phyloP scores from a whole-genome alignment of 495 filamentous ascomycete species.

The Opeltia flavorubescens region DNA sequence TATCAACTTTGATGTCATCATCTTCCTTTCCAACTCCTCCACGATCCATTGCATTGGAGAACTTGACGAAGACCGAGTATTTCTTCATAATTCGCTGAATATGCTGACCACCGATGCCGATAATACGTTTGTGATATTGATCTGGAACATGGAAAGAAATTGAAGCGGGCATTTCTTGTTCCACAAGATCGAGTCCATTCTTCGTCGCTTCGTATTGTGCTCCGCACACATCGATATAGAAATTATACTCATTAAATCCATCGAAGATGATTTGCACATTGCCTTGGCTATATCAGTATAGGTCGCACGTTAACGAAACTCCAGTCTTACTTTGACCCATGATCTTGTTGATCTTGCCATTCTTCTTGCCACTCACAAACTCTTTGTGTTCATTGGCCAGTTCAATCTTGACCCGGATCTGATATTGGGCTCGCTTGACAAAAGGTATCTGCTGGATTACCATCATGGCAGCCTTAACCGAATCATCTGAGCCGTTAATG shows the following conservation, averaged over 20 bases:
- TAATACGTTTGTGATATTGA: constrained; percentile 98
- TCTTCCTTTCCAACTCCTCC: constrained; percentile 87
- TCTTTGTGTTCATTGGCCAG: constrained; percentile 99
- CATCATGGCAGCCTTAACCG: constrained; percentile 83
- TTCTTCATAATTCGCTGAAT: constrained; percentile 99
- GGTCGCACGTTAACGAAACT: neutral
- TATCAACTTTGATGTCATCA: constrained; percentile 96
- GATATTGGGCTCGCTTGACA: constrained; percentile 71
- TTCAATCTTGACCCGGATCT: constrained; percentile 94
- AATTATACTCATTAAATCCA: constrained; percentile 98
- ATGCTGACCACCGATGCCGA: constrained; percentile 94
- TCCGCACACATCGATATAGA: constrained; percentile 96
- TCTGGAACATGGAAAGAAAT: constrained; percentile 99
- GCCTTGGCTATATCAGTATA: constrained; percentile 24
- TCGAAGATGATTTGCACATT: constrained; percentile 99
- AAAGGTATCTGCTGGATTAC: constrained; percentile 87
- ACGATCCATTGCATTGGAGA: constrained; percentile 98
- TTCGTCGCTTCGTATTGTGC: constrained; percentile 83
- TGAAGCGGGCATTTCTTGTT: constrained; percentile 97
- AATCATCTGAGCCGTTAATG: constrained; percentile 89
- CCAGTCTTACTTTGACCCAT: constrained; percentile 74
- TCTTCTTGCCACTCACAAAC: constrained; percentile 98
- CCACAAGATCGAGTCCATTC: constrained; percentile 77
- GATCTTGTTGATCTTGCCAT: constrained; percentile 99
- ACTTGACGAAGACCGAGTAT: constrained; percentile 99